Evolutionary conservation across 1,284 basidiomycete genomes (phyloP).

Genomic region (Trametes hirsuta): DNA sequence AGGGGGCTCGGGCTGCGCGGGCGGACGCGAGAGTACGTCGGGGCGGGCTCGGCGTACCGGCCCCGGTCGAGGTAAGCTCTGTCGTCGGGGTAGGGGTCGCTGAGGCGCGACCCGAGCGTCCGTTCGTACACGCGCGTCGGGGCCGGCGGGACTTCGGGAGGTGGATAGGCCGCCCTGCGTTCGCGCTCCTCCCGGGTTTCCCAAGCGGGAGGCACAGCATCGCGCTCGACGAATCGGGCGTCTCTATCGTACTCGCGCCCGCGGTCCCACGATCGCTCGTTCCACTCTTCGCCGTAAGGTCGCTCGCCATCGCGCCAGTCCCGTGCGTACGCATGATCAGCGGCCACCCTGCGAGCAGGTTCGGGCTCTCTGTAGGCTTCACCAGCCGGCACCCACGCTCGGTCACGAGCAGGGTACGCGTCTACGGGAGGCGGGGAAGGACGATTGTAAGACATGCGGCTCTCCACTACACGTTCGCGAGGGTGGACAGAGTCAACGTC

Average conservation of each 20-base stretch:
- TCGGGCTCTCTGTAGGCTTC: conserved; percentile 26
- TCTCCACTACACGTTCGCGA: conserved; percentile 20
- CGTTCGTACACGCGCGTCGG: conserved; percentile 33
- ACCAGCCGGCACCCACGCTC: conserved; percentile 29
- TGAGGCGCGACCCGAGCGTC: conserved; percentile 34
- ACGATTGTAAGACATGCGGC: conserved; percentile 27
- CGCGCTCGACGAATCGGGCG: conserved; percentile 25
- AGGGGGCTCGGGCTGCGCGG: conserved; percentile 38
- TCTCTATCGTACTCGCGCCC: conserved; percentile 30
- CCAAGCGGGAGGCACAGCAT: conserved; percentile 29
- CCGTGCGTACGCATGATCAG: conserved; percentile 27
- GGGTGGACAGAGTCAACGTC: conserved; percentile 28
- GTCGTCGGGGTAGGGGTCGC: conserved; percentile 31
- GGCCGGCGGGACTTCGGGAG: conserved; percentile 16
- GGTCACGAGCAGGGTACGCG: conserved; percentile 25
- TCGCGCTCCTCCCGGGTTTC: conserved; percentile 38
- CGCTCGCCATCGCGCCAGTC: conserved; percentile 34
- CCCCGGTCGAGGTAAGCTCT: conserved; percentile 28
- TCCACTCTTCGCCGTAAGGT: conserved; percentile 28
- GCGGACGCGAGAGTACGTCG: conserved; percentile 32
- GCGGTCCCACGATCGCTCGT: conserved; percentile 30
- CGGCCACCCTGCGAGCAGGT: conserved; percentile 14
- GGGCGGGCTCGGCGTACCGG: conserved; percentile 22
- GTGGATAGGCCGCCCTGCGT: conserved; percentile 27
- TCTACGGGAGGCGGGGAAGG: conserved; percentile 28